Evolutionary conservation across 2,329 filamentous ascomycete species (phyloP), one percentile per base, ranked within the genome.

Genomic region (Coniochaeta ligniaria): DNA sequence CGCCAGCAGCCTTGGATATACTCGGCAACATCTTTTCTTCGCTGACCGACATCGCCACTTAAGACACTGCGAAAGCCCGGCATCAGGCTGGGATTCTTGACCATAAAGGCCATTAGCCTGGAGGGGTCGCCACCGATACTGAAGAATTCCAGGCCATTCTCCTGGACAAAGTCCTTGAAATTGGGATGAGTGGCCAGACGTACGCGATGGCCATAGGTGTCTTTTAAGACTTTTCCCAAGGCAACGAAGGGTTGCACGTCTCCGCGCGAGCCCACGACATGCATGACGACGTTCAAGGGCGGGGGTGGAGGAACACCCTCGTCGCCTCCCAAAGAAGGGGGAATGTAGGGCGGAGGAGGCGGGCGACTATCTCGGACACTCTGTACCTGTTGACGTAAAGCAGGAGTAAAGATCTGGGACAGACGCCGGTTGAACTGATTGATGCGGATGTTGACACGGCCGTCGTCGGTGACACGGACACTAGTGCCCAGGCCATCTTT

Each of bases 41-140:
- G 81, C 72, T 87, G 89, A 45, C 83, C 86, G 57, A 96, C 84
- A 69, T 95, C 91, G 7, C 91, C 91, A 64, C 82, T 89, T 62
- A 86, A 86, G 55, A 96, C 74, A 1, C 89, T 87, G 56, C 92
- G 87, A 61, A 94, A 84, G 1, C 89, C 88, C 1, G 92, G 92
- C 87, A 96, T 91, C 35, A 96, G 77, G 0, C 91, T 90, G 0
- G 92, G 91, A 66, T 95, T 90, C 73, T 93, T 93, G 52, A 95
- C 91, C 91, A 96, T 96, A 68, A 93, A 95, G 3, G 91, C 90
- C 89, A 92, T 92, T 47, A 92, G 77, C 67, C 89, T 83, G 1
- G 85, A 82, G 1, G 89, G 89, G 69, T 92, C 88, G 2, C 89
- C 89, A 17, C 89, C 88, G 58, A 92, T 89, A 63, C 76, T 83